Evolutionary conservation across 768 basidiomycete species (phyloP), one percentile per base, ranked within the genome.

Genomic region (Russula sp.): DNA sequence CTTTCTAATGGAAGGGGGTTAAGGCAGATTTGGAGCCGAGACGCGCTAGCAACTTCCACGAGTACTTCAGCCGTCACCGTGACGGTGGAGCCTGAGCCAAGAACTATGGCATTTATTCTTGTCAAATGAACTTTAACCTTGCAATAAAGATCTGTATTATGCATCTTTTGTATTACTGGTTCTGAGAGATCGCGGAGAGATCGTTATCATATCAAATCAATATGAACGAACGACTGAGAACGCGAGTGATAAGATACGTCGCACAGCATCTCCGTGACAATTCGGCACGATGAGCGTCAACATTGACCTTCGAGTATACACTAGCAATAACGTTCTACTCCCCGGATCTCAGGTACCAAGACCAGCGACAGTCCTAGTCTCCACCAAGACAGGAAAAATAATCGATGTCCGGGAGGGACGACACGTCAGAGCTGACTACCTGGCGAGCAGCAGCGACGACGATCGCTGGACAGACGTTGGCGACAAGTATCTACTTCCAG

Each of bases 401-500:
- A 59, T 67, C 22, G 70, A 71, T 42, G 72, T 84, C 54, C 55
- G 72, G 49, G 61, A 44, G 46, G 69, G 69, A 18, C 64, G 65
- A 46, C 59, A 72, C 22, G 44, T 51, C 49, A 53, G 52, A 26
- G 54, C 64, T 16, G 61, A 58, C 22, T 74, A 72, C 30, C 64
- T 74, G 28, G 28, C 49, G 9, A 74, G 7, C 7, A 28, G n/a
- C 42, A 44, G n/a, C 57, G 28, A 74, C 22, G 28, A 74, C 22
- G 67, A 61, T 40, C 69, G 76, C 32, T 75, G 69, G 63, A 62
- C 78, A 14, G 77, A 79, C 62, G 73, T 75, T 7, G 79, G 76
- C 3, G 72, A 78, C 55, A 71, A 76, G 42, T 67, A 73, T 48
- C 72, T 85, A n/a, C 71, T 85, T 0, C 83, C 83, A 1, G 83